These are phyloP conservation scores for Hordeum pubiflorum DNA, from an alignment of 202 grass and related monocot genomes.

Conservation along the genomic window DNA sequence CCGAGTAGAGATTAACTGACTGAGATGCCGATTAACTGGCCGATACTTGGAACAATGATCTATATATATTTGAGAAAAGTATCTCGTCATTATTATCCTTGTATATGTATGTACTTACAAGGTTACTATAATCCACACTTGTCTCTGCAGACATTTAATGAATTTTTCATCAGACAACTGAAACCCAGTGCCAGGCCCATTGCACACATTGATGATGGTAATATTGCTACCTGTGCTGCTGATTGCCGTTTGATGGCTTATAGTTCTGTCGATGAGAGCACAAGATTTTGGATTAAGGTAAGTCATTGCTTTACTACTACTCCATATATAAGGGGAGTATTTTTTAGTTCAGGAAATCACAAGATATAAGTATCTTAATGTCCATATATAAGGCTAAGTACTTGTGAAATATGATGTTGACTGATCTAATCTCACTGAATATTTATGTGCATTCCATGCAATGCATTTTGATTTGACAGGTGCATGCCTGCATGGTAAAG, in stretches of 20 bases:
- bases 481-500: not conserved
- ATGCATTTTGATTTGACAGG: not conserved
- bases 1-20: no score
- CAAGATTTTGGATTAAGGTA: conserved; percentile 96
- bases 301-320: not conserved
- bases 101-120: not conserved
- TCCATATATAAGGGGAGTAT: not conserved
- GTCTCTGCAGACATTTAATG: conserved; percentile 76
- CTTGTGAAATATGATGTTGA: not conserved
- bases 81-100: not conserved
- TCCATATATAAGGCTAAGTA: not conserved
- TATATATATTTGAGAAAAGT: not conserved
- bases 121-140: not conserved
- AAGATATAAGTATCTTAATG: not conserved
- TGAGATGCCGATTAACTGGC: no score
- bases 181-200: conserved; percentile 70
- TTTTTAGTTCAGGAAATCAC: not conserved
- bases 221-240: conserved; percentile 78
- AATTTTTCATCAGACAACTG: conserved; percentile 85
- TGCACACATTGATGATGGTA: conserved; percentile 35
- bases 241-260: conserved; percentile 92
- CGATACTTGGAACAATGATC: no score
- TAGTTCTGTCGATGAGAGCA: conserved; percentile 61
- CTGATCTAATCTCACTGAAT: not conserved
- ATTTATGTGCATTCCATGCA: not conserved